Percentiles rank a stretch among this genome's conserved stretches.
Conservation (phyloP, 2,329 filamentous ascomycete genomes). For the Colletotrichum sp. region DNA sequence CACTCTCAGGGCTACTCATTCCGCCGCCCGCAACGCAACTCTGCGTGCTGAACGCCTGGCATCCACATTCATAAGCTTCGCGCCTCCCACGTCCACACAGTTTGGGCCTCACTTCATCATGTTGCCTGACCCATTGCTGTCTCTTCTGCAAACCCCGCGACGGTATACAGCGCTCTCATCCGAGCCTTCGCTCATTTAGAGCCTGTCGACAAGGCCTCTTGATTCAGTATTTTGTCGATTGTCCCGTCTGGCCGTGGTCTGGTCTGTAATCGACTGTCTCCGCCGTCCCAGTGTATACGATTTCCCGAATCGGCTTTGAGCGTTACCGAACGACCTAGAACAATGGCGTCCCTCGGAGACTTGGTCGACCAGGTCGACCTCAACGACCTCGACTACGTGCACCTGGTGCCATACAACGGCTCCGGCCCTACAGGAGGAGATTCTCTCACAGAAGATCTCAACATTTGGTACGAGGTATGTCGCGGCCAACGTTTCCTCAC, state of each 20-base stretch:
- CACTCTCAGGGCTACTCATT: conserved; percentile 18
- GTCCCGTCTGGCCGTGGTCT: neutral
- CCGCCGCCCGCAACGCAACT: conserved; percentile 21
- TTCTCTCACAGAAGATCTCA: conserved; percentile 71
- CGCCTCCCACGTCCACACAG: conserved; percentile 1
- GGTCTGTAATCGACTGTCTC: neutral
- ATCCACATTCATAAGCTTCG: conserved; percentile 22
- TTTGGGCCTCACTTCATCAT: neutral
- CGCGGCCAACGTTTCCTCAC: neutral
- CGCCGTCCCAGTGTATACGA: neutral
- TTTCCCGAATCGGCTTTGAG: conserved; percentile 4
- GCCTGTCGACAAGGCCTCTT: conserved; percentile 5
- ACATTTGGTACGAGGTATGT: conserved; percentile 77
- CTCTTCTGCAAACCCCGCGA: conserved; percentile 1
- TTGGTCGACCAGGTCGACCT: conserved; percentile 41
- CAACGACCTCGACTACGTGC: conserved; percentile 48
- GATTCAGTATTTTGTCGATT: neutral
- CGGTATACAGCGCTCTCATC: neutral
- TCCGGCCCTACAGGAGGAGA: conserved; percentile 70
- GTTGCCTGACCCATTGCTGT: conserved; percentile 3
- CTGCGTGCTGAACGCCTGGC: neutral
- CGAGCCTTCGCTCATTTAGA: conserved; percentile 11
- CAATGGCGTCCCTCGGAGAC: conserved; percentile 21
- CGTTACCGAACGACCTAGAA: neutral
- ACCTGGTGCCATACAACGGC: conserved; percentile 66